Percentiles rank a stretch among this genome's conserved stretches.
phyloP scores from a whole-genome alignment of 192 early-diverging fungal genomes.

The Pecoramyces ruminantium region DNA sequence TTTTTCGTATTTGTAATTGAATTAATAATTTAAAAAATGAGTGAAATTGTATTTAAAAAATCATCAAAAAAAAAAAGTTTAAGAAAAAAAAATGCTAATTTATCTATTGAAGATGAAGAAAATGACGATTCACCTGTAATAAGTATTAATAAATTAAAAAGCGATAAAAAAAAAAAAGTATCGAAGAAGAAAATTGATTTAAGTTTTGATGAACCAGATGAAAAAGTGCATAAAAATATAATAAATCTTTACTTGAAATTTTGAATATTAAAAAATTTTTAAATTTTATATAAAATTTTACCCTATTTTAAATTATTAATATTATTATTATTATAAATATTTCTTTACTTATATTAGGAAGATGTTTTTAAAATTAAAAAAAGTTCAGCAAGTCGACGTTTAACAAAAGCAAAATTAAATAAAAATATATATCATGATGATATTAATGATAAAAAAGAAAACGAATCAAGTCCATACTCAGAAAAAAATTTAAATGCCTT shows the following conservation, averaged over 20 bases:
- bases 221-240: too few species aligned
- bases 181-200: neutral
- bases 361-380: slow-evolving; percentile 9
- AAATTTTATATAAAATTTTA: too few species aligned
- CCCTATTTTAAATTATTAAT: too few species aligned
- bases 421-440: slow-evolving; percentile 8
- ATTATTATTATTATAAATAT: too few species aligned
- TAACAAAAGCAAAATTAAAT: slow-evolving; percentile 13
- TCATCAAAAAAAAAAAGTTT: neutral
- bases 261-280: too few species aligned
- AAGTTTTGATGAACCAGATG: neutral
- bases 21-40: neutral
- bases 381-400: slow-evolving; percentile 9
- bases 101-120: neutral
- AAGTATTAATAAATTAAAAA: neutral
- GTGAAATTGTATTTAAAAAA: neutral
- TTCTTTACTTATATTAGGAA: neutral
- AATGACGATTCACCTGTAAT: neutral
- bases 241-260: too few species aligned
- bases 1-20: too few species aligned
- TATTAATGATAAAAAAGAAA: neutral
- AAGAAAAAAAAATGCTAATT: neutral
- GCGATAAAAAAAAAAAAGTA: neutral
- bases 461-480: slow-evolving; percentile 1
- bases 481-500: slow-evolving; percentile 8